Evolutionary conservation across 2,329 filamentous ascomycete genomes (phyloP), one percentile per base, ranked within the genome.

Genomic region (Tolypocladium capitatum): DNA sequence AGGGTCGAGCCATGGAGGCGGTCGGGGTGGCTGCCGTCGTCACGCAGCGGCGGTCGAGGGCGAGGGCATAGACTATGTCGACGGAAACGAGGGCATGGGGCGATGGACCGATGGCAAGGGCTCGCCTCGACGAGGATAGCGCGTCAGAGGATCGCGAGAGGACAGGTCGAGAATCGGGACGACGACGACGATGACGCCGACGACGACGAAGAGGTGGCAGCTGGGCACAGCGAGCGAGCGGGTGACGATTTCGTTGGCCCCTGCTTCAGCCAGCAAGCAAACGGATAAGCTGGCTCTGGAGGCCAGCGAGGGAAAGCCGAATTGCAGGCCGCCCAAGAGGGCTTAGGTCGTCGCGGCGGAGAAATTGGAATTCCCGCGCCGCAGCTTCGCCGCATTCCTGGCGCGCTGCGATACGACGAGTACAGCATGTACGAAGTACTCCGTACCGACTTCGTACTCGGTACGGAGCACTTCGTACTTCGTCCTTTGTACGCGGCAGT

Each of bases 1-100:
- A 71, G 63, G 75, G 69, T 62, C 74, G 72, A 60, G 74, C 71
- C 74, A 77, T 77, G 65, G 65, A 53, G 58, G 46, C 52, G 49
- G 46, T 45, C 36, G 38, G 38, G 5, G 5, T 7, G 16, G 46
- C 43, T 43, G 46, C 36, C 41, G 42, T 44, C 30, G 44, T 51
- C 47, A 46, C 44, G 46, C 50, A 44, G 48, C 49, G 46, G 41
- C 27, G 24, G 44, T 49, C 36, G 41, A 31, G 46, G 48, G 35
- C 41, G 47, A 42, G 40, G 43, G 46, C 51, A 49, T 51, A 44
- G 44, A 47, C 38, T 48, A 46, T 18, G 36, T 36, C 38, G 45
- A 48, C 1, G 34, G 30, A 13, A 33, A 20, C 31, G 35, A 28
- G 32, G 33, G 30, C 34, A 34, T 41, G 24, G 45, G 45, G 33